These are phyloP conservation scores for Cantharellus cinnabarinus DNA, from an alignment of 768 basidiomycete species.

Conservation along the genomic window DNA sequence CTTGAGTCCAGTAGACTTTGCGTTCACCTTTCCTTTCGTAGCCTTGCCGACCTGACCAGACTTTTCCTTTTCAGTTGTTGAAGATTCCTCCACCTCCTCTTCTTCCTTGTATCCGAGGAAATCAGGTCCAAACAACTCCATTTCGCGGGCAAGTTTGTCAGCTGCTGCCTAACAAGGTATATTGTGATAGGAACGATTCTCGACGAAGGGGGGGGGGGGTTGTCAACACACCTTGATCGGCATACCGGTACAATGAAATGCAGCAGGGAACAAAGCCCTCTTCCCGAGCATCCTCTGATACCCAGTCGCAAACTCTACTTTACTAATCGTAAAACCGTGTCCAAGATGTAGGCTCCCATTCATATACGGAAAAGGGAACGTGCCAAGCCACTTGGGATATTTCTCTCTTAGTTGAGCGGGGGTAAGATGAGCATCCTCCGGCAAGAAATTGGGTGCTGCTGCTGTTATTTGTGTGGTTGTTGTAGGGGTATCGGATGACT, in stretches of 20 bases:
- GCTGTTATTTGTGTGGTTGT: slow-evolving; percentile 18
- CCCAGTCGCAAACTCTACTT: slow-evolving; percentile 91
- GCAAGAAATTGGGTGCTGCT: slow-evolving; percentile 2
- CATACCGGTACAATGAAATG: slow-evolving; percentile 95
- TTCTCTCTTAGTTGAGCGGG: slow-evolving; percentile 45
- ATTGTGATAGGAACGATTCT: not conserved
- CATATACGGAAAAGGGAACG: slow-evolving; percentile 94
- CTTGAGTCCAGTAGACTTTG: slow-evolving; percentile 79
- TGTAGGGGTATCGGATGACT: slow-evolving; percentile 19
- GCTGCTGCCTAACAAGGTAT: slow-evolving; percentile 52
- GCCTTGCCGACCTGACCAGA: slow-evolving; percentile 39
- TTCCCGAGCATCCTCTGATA: slow-evolving; percentile 92
- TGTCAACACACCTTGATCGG: slow-evolving; percentile 73
- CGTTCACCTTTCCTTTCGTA: slow-evolving; percentile 86
- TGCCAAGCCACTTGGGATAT: slow-evolving; percentile 95
- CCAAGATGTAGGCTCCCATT: slow-evolving; percentile 94
- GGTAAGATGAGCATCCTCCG: slow-evolving; percentile 33
- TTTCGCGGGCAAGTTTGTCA: slow-evolving; percentile 94
- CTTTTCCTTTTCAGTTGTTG: slow-evolving; percentile 5
- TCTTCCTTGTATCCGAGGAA: slow-evolving; percentile 48
- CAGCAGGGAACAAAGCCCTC: slow-evolving; percentile 88
- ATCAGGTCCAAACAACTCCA: slow-evolving; percentile 83
- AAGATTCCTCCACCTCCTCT: slow-evolving; percentile 27
- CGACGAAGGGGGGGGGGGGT: not conserved
- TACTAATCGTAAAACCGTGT: slow-evolving; percentile 94